These are phyloP conservation scores for Barnettozyma botsteinii DNA, from an alignment of 805 yeast species.

Conservation along the genomic window DNA sequence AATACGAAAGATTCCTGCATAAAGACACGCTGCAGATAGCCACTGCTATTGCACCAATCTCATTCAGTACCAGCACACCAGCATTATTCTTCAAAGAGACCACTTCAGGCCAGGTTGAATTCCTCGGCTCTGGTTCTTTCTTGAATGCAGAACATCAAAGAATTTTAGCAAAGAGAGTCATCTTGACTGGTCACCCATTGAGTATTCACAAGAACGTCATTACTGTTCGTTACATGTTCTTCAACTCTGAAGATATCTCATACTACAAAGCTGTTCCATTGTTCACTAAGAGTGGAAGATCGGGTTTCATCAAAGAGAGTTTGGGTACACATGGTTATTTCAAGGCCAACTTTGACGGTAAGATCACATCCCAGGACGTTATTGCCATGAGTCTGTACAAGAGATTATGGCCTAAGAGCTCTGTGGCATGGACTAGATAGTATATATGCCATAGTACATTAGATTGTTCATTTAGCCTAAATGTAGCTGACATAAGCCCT, in stretches of 20 bases:
- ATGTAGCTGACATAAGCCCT: slow-evolving; percentile 4
- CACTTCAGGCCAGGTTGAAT: slow-evolving; percentile 41
- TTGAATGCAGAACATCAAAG: slow-evolving; percentile 80
- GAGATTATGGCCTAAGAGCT: slow-evolving; percentile 80
- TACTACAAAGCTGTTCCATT: slow-evolving; percentile 89
- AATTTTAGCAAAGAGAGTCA: slow-evolving; percentile 79
- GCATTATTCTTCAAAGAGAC: slow-evolving; percentile 70
- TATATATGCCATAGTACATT: too few relatives aligned
- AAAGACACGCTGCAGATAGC: slow-evolving; percentile 72
- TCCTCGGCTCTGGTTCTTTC: slow-evolving; percentile 88
- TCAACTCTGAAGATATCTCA: slow-evolving; percentile 80
- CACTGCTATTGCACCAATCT: slow-evolving; percentile 81
- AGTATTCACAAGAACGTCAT: slow-evolving; percentile 90
- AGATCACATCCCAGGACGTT: slow-evolving; percentile 84
- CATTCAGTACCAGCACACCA: slow-evolving; percentile 72
- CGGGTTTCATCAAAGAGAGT: slow-evolving; percentile 91
- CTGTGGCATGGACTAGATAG: slow-evolving; percentile 29
- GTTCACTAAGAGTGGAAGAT: slow-evolving; percentile 87
- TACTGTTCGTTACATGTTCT: slow-evolving; percentile 95
- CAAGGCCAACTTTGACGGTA: slow-evolving; percentile 92
- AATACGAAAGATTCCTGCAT: slow-evolving; percentile 77
- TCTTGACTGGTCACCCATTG: slow-evolving; percentile 90
- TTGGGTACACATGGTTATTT: slow-evolving; percentile 98
- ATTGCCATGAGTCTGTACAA: slow-evolving; percentile 92
- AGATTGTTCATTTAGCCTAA: too few relatives aligned